A percentile compares a stretch with the other conserved stretches of the same genome.
Conservation (phyloP, 106 monocot genomes). For the Posidonia australis region DNA sequence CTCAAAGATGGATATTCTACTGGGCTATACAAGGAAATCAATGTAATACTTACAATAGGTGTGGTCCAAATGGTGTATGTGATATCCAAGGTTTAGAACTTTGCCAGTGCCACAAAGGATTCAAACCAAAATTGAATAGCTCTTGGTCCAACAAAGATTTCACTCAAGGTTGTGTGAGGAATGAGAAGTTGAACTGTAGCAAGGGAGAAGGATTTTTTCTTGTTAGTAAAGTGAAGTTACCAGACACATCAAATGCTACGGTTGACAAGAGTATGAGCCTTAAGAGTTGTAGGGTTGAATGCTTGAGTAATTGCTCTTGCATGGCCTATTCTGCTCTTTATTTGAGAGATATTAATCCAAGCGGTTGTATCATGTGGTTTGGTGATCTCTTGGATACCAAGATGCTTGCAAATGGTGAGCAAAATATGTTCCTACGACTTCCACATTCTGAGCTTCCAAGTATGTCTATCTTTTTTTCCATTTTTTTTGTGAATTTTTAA, state of each 20-base stretch:
- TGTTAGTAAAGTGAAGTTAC: conserved; percentile 11
- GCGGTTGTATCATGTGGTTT: not conserved
- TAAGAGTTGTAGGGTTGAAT: not conserved
- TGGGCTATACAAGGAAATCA: conserved; percentile 3
- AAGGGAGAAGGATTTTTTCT: conserved; percentile 16
- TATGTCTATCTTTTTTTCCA: not conserved
- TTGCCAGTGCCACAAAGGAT: conserved; percentile 30
- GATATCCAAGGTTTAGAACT: not conserved
- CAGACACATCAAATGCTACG: conserved; percentile 1
- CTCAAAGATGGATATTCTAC: conserved; percentile 20
- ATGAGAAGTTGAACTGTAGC: conserved; percentile 13
- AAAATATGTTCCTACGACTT: not conserved
- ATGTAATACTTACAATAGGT: conserved; percentile 25
- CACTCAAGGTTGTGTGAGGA: conserved; percentile 24
- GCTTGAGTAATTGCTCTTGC: not conserved
- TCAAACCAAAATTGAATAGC: conserved; percentile 2
- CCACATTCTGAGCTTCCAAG: not conserved
- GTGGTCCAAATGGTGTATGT: conserved; percentile 37
- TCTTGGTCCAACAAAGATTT: conserved; percentile 24
- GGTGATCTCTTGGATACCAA: not conserved
- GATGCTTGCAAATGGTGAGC: not conserved
- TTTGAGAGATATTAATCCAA: not conserved
- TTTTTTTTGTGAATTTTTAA: not conserved
- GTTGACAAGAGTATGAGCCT: not conserved
- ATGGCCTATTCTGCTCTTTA: not conserved